phyloP scores from a whole-genome alignment of 805 yeast species.

The Barnettozyma vustinii region DNA sequence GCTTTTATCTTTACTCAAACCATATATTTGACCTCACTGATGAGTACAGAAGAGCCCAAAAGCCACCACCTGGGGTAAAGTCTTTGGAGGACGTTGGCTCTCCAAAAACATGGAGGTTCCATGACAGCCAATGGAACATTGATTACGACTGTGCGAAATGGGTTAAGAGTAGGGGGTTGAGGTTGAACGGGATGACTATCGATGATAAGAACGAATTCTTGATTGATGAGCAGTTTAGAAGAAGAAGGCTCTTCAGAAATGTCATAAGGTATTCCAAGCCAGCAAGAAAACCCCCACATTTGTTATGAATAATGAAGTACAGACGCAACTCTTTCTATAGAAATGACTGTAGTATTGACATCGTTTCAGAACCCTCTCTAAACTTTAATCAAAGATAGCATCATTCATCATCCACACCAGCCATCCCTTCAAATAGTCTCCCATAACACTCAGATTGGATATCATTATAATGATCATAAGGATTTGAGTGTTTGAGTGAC shows the following conservation, averaged over 20 bases:
- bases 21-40: constrained; percentile 49
- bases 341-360: too few relatives aligned
- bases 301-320: constrained; percentile 5
- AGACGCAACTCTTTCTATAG: too few relatives aligned
- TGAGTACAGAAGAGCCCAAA: constrained; percentile 38
- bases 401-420: constrained; percentile 24
- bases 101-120: constrained; percentile 70
- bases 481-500: constrained; percentile 33
- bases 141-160: constrained; percentile 52
- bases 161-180: constrained; percentile 41
- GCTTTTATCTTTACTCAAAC: constrained; percentile 50
- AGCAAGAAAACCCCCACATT: constrained; percentile 27
- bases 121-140: constrained; percentile 55
- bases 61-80: constrained; percentile 61
- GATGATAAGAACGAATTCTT: constrained; percentile 45
- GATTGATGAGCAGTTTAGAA: constrained; percentile 43
- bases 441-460: constrained; percentile 40
- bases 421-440: constrained; percentile 47
- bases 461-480: constrained; percentile 49
- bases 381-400: neutral
- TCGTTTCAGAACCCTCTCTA: too few relatives aligned
- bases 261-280: constrained; percentile 44
- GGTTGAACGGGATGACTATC: constrained; percentile 21
- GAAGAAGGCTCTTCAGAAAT: constrained; percentile 51
- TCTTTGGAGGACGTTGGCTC: constrained; percentile 52